Evolutionary conservation across 768 basidiomycete genomes (phyloP), one percentile per base, ranked within the genome.

Genomic region (Boletus fagicola): DNA sequence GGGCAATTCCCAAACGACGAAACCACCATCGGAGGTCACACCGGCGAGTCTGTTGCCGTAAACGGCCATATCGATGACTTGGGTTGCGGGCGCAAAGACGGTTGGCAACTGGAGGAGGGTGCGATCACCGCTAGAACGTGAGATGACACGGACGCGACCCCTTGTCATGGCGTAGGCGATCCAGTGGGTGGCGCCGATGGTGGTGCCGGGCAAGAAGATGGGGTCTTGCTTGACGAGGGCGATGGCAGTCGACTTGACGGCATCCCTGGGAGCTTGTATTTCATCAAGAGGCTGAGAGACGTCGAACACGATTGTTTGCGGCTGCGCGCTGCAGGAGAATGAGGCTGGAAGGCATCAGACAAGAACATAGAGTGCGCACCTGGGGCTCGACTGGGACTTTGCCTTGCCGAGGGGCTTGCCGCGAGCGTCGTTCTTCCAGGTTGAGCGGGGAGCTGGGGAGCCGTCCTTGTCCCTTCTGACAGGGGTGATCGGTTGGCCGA

Each of bases 121-220:
- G 51, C 92, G 86, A 71, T 92, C 90, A 38, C 92, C 92, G 62
- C 90, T 92, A 24, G 90, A 90, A 51, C 92, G 83, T 22, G 91
- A 93, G 58, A 93, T 94, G 51, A 94, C 88, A 44, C 92, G 88
- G 50, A 94, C 88, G 58, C 92, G 90, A 84, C 88, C 90, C 76
- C 87, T 84, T 5, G 88, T 92, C 92, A 94, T 94, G 26, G 91
- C 92, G 65, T 94, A 93, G 16, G 92, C 92, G 57, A 94, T 92
- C 90, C 92, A 94, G 67, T 91, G 88, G 5, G 92, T 92, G 15
- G 92, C 92, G 11, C 92, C 92, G 53, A 94, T 93, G 33, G 92
- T 94, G 13, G 88, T 87, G 16, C 92, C 92, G 45, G 88, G 89
- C 56, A 92, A 76, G 75, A 93, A 94, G 26, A 87, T 82, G 18